Base-by-base conservation (phyloP, 2,329 filamentous ascomycete genomes). In the Trichoderma endophyticum region DNA sequence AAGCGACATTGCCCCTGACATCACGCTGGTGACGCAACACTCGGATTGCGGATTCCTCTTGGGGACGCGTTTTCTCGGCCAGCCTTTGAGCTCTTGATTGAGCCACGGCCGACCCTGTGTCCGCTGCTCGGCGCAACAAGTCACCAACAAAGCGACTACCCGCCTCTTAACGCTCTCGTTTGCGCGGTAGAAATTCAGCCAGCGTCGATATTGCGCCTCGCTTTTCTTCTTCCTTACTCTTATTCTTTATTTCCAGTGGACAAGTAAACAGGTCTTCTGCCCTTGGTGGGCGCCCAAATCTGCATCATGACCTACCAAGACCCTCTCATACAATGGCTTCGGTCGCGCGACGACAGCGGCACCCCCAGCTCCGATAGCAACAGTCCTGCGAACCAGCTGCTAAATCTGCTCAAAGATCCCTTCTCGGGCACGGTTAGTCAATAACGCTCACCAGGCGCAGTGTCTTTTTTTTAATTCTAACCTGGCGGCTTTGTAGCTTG, bases 381-480 rank as follows among this genome's bases (percentile, higher is more conserved):
- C 6, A 60, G 64, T n/a, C 67, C 76, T 21, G 84, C 80, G 34
- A 73, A 84, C 61, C 80, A 87, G 78, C 79, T 88, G 69, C 79
- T 88, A 43, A 77, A 85, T 3, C 78, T 89, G 61, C 78, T 89
- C 14, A 79, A 84, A 72, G 81, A 87, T 73, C 87, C 87, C 11
- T 89, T 88, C 75, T 81, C 82, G 65, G 80, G 82, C 69, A 80
- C 82, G 78, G 86, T 87, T 18, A 71, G 69, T 70, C 39, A 54
- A 54, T 28, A 0, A 36, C 57, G 57, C 30, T 39, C 28, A n/a
- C 30, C 4, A 15, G 39, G 56, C 39, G 15, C 7, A 21, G 21
- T n/a, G 12, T 11, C 48, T 43, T n/a, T n/a, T 26, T 62, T 21
- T 6, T 28, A 11, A n/a, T 7, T 36, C 48, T 43, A 12, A 26